Conservation (phyloP, 768 basidiomycete species). For the Rhizopogon sp. region DNA sequence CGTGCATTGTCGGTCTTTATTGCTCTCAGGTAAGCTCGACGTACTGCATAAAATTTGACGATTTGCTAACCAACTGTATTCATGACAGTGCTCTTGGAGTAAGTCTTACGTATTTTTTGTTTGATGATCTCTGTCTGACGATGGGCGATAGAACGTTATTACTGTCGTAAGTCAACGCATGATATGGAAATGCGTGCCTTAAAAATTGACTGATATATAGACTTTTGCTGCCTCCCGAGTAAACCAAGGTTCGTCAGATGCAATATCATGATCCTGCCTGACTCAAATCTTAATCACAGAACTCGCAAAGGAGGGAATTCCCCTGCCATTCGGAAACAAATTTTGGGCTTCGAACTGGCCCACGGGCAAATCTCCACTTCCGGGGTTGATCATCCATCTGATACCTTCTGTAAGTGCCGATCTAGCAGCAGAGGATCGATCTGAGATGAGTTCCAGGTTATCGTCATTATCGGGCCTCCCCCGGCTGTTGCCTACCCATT, state of each 20-base stretch:
- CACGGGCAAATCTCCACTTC: slow-evolving; percentile 50
- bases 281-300: slow-evolving; percentile 24
- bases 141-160: slow-evolving; percentile 22
- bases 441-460: slow-evolving; percentile 42
- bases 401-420: slow-evolving; percentile 41
- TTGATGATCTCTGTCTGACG: not conserved
- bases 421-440: not conserved
- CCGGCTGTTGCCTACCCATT: slow-evolving; percentile 52
- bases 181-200: not conserved
- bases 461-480: slow-evolving; percentile 53
- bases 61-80: not conserved
- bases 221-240: slow-evolving; percentile 47
- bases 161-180: slow-evolving; percentile 19
- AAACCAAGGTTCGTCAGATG: slow-evolving; percentile 39
- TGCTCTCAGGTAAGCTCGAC: slow-evolving; percentile 41
- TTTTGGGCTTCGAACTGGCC: slow-evolving; percentile 66
- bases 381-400: slow-evolving; percentile 50
- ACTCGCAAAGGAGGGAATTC: slow-evolving; percentile 60
- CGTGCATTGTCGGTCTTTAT: slow-evolving; percentile 53
- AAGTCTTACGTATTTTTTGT: not conserved
- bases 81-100: slow-evolving; percentile 31
- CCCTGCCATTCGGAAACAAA: slow-evolving; percentile 51
- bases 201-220: slow-evolving; percentile 19
- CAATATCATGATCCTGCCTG: not conserved
- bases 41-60: not conserved